Percentiles rank a stretch among this genome's conserved stretches.
Evolutionary conservation across 352 stramenopile genomes (phyloP).

Genomic region (Phytophthora lateralis): DNA sequence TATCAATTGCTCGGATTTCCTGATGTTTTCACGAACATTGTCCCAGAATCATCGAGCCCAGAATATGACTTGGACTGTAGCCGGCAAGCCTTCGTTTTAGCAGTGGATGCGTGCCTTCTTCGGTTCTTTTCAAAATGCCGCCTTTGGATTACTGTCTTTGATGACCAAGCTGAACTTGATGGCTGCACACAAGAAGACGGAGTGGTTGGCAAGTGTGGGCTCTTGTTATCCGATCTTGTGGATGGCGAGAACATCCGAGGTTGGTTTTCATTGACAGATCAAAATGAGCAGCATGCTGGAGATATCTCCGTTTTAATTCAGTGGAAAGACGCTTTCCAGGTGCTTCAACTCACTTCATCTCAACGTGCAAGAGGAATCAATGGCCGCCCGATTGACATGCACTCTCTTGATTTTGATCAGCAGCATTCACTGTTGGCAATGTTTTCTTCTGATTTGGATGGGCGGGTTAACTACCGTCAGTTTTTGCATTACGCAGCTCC

Average conservation of each 20-base stretch:
- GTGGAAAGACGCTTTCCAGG: slow-evolving; percentile 80
- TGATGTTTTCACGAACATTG: slow-evolving; percentile 90
- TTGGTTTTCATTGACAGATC: slow-evolving; percentile 75
- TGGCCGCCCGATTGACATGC: slow-evolving; percentile 42
- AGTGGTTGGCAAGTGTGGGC: slow-evolving; percentile 72
- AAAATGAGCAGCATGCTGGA: slow-evolving; percentile 55
- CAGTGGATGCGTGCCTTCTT: slow-evolving; percentile 77
- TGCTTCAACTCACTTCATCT: slow-evolving; percentile 55
- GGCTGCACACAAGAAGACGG: slow-evolving; percentile 47
- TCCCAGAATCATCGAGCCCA: slow-evolving; percentile 58
- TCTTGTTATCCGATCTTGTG: slow-evolving; percentile 72
- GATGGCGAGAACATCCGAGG: slow-evolving; percentile 73
- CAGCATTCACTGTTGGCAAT: slow-evolving; percentile 66
- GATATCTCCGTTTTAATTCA: slow-evolving; percentile 76
- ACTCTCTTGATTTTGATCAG: slow-evolving; percentile 73
- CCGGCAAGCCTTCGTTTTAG: slow-evolving; percentile 68
- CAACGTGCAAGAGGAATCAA: slow-evolving; percentile 35
- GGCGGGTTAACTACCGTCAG: slow-evolving; percentile 71
- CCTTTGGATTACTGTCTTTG: slow-evolving; percentile 88
- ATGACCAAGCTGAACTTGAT: slow-evolving; percentile 64
- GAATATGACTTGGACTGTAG: slow-evolving; percentile 76
- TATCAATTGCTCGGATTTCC: slow-evolving; percentile 91
- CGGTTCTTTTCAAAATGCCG: slow-evolving; percentile 85
- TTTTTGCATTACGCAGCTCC: slow-evolving; percentile 67
- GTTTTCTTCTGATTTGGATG: slow-evolving; percentile 65